Evolutionary conservation across 1,284 basidiomycete species (phyloP).

Genomic region (Inonotus obliquus): DNA sequence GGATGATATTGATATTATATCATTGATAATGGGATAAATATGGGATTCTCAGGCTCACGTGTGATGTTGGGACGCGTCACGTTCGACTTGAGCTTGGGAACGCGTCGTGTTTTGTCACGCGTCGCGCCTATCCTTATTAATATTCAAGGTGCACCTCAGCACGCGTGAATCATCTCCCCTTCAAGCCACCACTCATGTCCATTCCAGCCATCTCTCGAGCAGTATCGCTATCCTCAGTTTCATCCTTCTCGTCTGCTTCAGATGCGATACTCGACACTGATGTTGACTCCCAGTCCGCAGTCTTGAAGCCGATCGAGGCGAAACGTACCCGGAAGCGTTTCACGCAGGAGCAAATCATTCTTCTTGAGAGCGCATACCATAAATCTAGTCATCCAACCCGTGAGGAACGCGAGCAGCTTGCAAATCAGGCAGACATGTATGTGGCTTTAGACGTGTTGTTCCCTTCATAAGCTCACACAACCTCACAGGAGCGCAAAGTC

Average conservation of each 20-base stretch:
- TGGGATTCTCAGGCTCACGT: not conserved
- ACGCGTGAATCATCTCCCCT: not conserved
- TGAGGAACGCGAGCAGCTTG: slow-evolving; percentile 61
- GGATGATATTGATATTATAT: too few relatives aligned
- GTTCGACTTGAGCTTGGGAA: too few relatives aligned
- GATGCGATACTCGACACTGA: not conserved
- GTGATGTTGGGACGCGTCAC: too few relatives aligned
- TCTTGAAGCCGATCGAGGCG: not conserved
- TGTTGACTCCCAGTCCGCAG: not conserved
- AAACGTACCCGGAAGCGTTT: slow-evolving; percentile 55
- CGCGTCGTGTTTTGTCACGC: slow-evolving; percentile 5
- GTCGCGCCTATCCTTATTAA: not conserved
- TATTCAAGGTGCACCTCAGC: not conserved
- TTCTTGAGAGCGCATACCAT: slow-evolving; percentile 69
- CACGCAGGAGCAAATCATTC: slow-evolving; percentile 58
- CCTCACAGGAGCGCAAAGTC: slow-evolving; percentile 62
- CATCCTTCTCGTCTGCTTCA: not conserved
- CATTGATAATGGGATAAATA: not conserved
- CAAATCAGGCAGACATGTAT: slow-evolving; percentile 56
- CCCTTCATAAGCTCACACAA: slow-evolving; percentile 14
- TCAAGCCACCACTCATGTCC: slow-evolving; percentile 7
- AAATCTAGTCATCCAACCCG: slow-evolving; percentile 65
- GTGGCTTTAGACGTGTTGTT: slow-evolving; percentile 25
- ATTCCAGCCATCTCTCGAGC: slow-evolving; percentile 1
- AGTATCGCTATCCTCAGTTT: slow-evolving; percentile 14